Base-by-base conservation (phyloP, 495 filamentous ascomycete species). In the Pseudoneurospora amorphoporcata region DNA sequence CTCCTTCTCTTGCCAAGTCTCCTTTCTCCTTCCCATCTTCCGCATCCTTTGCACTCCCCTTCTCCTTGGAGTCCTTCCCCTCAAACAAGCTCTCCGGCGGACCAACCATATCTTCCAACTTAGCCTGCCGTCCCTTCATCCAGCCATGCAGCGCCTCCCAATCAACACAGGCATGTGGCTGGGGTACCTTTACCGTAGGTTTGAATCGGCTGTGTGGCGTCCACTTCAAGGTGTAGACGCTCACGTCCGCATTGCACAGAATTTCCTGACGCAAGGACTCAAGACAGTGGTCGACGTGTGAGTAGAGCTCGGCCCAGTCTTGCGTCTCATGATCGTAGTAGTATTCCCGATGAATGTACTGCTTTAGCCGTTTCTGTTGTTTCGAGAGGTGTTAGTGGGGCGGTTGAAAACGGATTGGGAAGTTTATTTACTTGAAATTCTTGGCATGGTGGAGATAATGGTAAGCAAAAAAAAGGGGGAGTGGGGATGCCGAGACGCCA, bases 101-200 rank as follows among this genome's bases (percentile, higher is more conserved):
- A 61, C 53, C 53, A 19, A 76, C 70, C 69, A 78, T 72, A 17
- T 77, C 74, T 2, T 72, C 72, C 7, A 77, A 68, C 68, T 77
- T 32, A 9, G 78, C 79, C 4, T 69, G 73, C 38, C 78, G 68
- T 6, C 77, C 70, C 61, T 71, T 39, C 72, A 82, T 71, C 76
- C 79, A 81, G 2, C 39, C 68, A 41, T 81, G 79, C 58, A 80
- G 37, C 4, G 39, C 68, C 32, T 78, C 74, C 78, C 81, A 81
- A 70, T 82, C 70, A 0, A 82, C 79, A 47, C 79, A 82, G 53
- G 75, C 80, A 47, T 81, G 78, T 5, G 37, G 68, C 61, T 76
- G 76, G 0, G 76, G 72, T 0, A 77, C 43, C 1, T 58, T 69
- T 8, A 73, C 70, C 7, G 72, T 43, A 3, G 76, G 76, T 53